phyloP scores from a whole-genome alignment of 1,284 basidiomycete genomes.

The Pseudozyma tsukubaensis region DNA sequence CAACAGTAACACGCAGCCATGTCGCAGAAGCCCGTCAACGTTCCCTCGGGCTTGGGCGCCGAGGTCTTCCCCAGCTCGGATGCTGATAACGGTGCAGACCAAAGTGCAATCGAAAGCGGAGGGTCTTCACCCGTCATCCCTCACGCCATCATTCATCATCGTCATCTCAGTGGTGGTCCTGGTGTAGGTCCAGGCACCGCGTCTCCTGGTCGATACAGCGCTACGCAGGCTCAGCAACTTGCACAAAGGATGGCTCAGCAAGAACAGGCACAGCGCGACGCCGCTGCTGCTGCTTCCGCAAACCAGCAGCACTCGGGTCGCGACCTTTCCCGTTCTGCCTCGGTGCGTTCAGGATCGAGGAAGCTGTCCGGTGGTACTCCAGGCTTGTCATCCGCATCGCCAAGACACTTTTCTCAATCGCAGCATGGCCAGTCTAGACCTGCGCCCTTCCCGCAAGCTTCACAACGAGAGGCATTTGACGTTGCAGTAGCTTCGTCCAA shows the following conservation, averaged over 20 bases:
- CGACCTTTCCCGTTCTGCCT: conserved; percentile 31
- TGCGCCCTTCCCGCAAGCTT: conserved; percentile 52
- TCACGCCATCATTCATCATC: conserved; percentile 74
- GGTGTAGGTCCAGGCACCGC: conserved; percentile 50
- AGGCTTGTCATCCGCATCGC: conserved; percentile 44
- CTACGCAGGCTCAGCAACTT: conserved; percentile 42
- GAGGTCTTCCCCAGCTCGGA: conserved; percentile 8
- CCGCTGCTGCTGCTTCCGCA: conserved; percentile 5
- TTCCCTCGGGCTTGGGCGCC: conserved; percentile 2
- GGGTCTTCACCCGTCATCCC: conserved; percentile 39
- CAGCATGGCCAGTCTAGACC: conserved; percentile 45
- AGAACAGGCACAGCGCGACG: conserved; percentile 30
- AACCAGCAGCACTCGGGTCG: conserved; percentile 11
- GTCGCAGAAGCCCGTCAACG: conserved; percentile 35
- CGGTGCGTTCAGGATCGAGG: conserved; percentile 24
- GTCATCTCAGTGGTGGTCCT: conserved; percentile 72
- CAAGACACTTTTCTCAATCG: conserved; percentile 45
- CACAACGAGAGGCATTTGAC: conserved; percentile 56
- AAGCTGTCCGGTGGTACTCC: conserved; percentile 31
- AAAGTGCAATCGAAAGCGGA: conserved; percentile 36
- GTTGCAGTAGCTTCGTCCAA: conserved; percentile 59
- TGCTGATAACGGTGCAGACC: conserved; percentile 8
- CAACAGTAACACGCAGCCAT: conserved; percentile 11
- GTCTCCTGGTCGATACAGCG: conserved; percentile 42
- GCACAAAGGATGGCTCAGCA: conserved; percentile 36